Conservation (phyloP, 805 yeast genomes). For the Lipomyces yamanashiensis region DNA sequence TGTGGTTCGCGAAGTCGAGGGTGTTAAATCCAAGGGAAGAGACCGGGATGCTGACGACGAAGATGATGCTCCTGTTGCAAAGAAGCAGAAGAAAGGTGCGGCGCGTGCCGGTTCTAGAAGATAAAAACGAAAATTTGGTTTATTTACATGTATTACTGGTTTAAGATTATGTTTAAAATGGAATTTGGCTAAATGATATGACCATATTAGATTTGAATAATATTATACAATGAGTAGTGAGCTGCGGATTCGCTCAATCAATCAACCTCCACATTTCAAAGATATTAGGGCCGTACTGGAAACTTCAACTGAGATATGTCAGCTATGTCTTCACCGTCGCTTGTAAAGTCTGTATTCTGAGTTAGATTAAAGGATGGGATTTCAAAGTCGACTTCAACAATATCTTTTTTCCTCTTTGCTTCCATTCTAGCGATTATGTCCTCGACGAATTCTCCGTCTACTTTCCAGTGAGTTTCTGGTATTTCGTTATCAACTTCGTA, state of each 20-base stretch:
- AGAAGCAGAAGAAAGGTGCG: conserved; percentile 23
- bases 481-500: background rate
- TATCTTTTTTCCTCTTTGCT: background rate
- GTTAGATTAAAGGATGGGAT: conserved; percentile 21
- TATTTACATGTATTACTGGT: background rate
- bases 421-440: conserved; percentile 8
- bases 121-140: background rate
- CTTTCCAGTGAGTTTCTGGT: background rate
- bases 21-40: conserved; percentile 37
- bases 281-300: background rate
- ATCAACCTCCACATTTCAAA: background rate
- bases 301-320: conserved; percentile 9
- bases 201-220: background rate
- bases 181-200: background rate
- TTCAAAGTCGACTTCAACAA: conserved; percentile 17
- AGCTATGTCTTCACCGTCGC: conserved; percentile 4
- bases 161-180: background rate
- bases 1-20: conserved; percentile 70
- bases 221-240: too few species aligned
- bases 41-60: conserved; percentile 31
- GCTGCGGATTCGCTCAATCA: background rate
- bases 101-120: conserved; percentile 12
- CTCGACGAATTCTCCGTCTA: conserved; percentile 16
- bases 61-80: conserved; percentile 19
- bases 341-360: conserved; percentile 14